Percentiles rank a stretch among this genome's conserved stretches.
These are phyloP conservation scores for Entomortierella chlamydospora DNA, from an alignment of 192 early-diverging fungal genomes.

Conservation along the genomic window DNA sequence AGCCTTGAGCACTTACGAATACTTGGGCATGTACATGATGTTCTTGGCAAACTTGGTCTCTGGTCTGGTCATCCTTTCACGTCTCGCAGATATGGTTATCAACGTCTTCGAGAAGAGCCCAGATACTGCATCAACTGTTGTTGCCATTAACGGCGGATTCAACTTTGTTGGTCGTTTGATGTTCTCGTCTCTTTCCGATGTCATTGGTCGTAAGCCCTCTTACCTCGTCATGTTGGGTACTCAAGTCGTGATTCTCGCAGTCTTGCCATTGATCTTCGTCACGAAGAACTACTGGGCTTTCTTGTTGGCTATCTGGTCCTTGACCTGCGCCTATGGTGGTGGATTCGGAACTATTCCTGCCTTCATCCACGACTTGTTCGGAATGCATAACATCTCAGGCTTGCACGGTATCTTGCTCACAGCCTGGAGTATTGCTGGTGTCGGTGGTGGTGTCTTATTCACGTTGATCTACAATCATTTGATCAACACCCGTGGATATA, in stretches of 20 bases:
- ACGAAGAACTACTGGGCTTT: constrained; percentile 68
- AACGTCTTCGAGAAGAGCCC: constrained; percentile 64
- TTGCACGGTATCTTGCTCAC: constrained; percentile 81
- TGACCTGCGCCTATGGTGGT: constrained; percentile 77
- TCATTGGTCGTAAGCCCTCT: constrained; percentile 72
- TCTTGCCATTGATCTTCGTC: constrained; percentile 69
- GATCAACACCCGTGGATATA: constrained; percentile 56
- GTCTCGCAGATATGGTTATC: constrained; percentile 66
- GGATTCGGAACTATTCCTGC: constrained; percentile 84
- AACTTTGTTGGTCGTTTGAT: constrained; percentile 70
- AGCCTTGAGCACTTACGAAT: constrained; percentile 69
- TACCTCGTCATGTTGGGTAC: constrained; percentile 68
- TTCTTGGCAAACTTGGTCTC: constrained; percentile 72
- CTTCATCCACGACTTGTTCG: constrained; percentile 80
- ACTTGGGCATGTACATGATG: constrained; percentile 69
- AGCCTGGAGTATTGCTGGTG: constrained; percentile 78
- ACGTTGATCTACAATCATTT: constrained; percentile 68
- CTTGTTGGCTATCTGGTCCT: constrained; percentile 67
- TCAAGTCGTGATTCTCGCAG: constrained; percentile 68
- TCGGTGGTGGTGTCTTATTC: constrained; percentile 76
- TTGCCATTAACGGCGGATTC: constrained; percentile 71
- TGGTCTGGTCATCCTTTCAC: constrained; percentile 71
- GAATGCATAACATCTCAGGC: constrained; percentile 77
- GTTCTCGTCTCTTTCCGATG: constrained; percentile 68
- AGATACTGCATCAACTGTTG: constrained; percentile 63